Percentiles rank a stretch among this genome's conserved stretches.
Evolutionary conservation across 768 basidiomycete species (phyloP).

Genomic region (Termitomyces sp.): DNA sequence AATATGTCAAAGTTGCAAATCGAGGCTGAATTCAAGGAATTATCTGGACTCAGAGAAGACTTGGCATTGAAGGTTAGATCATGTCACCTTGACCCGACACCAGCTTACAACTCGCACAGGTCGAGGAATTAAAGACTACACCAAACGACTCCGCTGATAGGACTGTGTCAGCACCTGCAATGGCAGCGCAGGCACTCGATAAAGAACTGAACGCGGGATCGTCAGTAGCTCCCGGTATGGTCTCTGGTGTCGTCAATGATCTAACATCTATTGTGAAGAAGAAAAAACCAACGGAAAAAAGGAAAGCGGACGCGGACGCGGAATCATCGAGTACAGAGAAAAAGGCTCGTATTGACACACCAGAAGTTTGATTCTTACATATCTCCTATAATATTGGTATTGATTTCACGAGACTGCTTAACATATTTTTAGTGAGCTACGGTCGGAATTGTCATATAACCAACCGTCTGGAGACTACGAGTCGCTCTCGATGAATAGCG

Average conservation of each 20-base stretch:
- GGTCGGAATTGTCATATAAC: background rate
- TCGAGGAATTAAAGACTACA: conserved; percentile 85
- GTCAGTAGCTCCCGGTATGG: conserved; percentile 27
- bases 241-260: conserved; percentile 61
- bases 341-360: conserved; percentile 54
- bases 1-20: conserved; percentile 72
- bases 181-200: conserved; percentile 69
- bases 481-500: conserved; percentile 16
- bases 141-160: conserved; percentile 52
- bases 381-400: conserved; percentile 1
- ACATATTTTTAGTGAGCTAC: background rate
- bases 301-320: conserved; percentile 64
- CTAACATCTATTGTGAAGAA: conserved; percentile 88
- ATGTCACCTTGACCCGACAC: background rate
- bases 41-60: conserved; percentile 72
- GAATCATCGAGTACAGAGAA: conserved; percentile 50
- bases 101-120: conserved; percentile 36
- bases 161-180: conserved; percentile 54
- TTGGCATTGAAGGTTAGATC: conserved; percentile 70
- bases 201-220: conserved; percentile 53
- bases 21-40: conserved; percentile 75
- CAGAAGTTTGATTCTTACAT: conserved; percentile 16
- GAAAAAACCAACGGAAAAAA: conserved; percentile 53
- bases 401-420: background rate
- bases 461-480: conserved; percentile 17